Base-by-base conservation (phyloP, 257 asterid species). In the Gentiana dahurica region DNA sequence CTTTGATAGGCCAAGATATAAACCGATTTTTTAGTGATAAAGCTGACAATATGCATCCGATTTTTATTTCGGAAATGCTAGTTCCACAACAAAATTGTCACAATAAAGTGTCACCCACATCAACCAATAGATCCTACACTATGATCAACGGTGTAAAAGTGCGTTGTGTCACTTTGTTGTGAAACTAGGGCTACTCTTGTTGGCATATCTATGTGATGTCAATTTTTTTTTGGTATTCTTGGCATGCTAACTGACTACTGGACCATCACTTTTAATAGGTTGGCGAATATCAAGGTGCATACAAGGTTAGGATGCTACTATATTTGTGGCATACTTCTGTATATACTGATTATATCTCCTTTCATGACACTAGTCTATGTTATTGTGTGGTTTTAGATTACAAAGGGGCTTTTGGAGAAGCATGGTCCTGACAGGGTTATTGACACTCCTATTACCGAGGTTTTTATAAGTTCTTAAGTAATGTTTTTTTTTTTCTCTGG, bases 241-340 rank as follows among this genome's bases (percentile, higher is more conserved):
- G 68, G 70, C 57, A 68, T 69, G 32, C 47, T 66, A 8, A 44
- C 64, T 43, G 32, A 53, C 49, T 4, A 45, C 15, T 57, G 2
- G 32, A 10, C 61, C 8, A 37, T 64, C 6, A 39, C 54, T 59
- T 66, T 61, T 13, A 57, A 48, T 81, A 91, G 98, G 98, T 91
- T 69, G 98, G 98, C 61, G 98, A 91, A 66, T 87, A 91, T 71
- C 96, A 87, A 67, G 98, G 98, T 68, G 98, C 98, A 35, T 91
- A 91, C 71, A 91, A 91, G 95, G 98, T 87, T 69, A 57, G 87
- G 46, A 8, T 56, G 53, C 55, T 47, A 39, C 11, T 60, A 52
- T 7, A 34, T 24, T 41, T 55, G 34, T 45, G 37, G 10, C 36
- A 53, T 65, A 12, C 13, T 32, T 4, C 35, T 15, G 35, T 56